These are phyloP conservation scores for Solanum hybrid DNA, from an alignment of 305 asterid species.

Conservation along the genomic window DNA sequence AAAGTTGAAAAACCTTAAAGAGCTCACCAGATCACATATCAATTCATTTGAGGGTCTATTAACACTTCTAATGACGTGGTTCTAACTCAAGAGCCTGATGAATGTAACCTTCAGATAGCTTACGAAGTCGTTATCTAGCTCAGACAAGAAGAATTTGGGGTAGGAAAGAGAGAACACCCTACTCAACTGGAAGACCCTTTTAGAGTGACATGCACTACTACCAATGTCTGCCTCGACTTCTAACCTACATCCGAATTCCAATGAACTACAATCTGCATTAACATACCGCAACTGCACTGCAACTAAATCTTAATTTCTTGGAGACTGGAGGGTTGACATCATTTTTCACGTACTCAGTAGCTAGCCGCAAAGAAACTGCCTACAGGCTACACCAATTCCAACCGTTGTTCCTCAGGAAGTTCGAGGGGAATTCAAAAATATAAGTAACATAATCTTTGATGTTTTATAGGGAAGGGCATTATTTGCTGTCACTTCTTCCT, in stretches of 20 bases:
- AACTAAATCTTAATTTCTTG: background rate
- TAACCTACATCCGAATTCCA: background rate
- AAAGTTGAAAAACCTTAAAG: background rate
- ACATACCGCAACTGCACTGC: background rate
- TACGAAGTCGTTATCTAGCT: background rate
- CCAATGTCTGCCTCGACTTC: background rate
- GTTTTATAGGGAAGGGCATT: background rate
- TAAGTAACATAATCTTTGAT: background rate
- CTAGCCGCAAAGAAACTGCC: background rate
- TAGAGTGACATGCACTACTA: background rate
- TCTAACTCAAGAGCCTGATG: background rate
- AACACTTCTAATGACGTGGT: background rate
- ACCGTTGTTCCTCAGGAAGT: background rate
- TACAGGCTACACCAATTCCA: background rate
- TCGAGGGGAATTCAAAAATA: background rate
- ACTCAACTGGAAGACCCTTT: background rate
- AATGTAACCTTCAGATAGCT: background rate
- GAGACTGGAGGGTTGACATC: background rate
- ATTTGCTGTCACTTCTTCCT: background rate
- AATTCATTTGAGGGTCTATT: background rate
- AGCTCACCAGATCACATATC: background rate
- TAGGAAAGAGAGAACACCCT: background rate
- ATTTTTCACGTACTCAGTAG: background rate
- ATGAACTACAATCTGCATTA: background rate
- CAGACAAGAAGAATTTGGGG: background rate